A percentile compares a stretch with the other conserved stretches of the same genome.
Conservation (phyloP, 805 yeast species). For the Tetrapisispora pingtungensis region DNA sequence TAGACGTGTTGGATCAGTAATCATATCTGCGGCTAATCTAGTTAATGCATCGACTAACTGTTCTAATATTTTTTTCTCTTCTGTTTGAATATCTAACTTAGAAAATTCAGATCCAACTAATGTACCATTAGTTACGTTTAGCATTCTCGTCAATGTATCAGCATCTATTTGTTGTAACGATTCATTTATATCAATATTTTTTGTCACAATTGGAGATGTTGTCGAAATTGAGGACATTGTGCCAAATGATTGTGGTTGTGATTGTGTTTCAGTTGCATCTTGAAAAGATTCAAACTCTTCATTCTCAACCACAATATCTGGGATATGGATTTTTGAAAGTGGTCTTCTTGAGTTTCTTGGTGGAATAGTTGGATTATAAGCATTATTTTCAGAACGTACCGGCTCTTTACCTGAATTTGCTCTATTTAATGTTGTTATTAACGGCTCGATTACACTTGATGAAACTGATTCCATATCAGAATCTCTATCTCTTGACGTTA, state of each 20-base stretch:
- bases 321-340: conserved; percentile 18
- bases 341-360: conserved; percentile 28
- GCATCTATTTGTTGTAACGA: conserved; percentile 14
- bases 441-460: conserved; percentile 22
- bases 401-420: conserved; percentile 12
- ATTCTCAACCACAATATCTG: conserved; percentile 7
- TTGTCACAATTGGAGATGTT: not conserved
- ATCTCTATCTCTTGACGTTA: conserved; percentile 1
- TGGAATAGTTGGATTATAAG: conserved; percentile 25
- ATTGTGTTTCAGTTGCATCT: not conserved
- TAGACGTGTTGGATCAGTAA: conserved; percentile 69
- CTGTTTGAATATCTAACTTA: conserved; percentile 58
- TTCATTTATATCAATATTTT: not conserved
- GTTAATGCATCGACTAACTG: conserved; percentile 78
- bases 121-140: conserved; percentile 35
- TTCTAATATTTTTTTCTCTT: conserved; percentile 72
- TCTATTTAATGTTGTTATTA: conserved; percentile 13
- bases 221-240: not conserved
- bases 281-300: conserved; percentile 1
- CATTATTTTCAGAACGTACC: conserved; percentile 14
- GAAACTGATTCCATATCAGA: conserved; percentile 15
- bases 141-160: conserved; percentile 30
- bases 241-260: not conserved
- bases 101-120: conserved; percentile 52
- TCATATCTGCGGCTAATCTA: conserved; percentile 83